Evolutionary conservation across 176 grass and related monocot genomes (phyloP).

Genomic region (Eleusine indica): DNA sequence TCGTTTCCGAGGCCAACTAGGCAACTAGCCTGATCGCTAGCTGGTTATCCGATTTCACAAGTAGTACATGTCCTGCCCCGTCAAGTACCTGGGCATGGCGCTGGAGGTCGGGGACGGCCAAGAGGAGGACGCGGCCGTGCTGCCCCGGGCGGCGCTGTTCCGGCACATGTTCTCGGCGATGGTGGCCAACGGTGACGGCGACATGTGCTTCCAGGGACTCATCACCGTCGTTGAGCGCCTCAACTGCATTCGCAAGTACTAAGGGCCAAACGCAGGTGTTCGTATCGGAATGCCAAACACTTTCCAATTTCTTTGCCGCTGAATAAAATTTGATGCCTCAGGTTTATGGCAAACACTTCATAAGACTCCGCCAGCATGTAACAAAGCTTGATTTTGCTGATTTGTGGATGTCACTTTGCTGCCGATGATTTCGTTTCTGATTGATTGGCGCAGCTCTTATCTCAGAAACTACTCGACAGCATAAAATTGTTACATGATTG

Average conservation of each 20-base stretch:
- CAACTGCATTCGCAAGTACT: conserved; percentile 49
- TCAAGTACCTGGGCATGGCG: conserved; percentile 92
- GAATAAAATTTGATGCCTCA: background rate
- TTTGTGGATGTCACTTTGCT: background rate
- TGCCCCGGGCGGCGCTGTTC: conserved; percentile 64
- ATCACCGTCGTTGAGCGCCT: conserved; percentile 80
- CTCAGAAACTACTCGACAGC: too few relatives aligned
- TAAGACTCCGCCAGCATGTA: background rate
- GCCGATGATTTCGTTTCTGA: too few relatives aligned
- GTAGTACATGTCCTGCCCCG: conserved; percentile 45
- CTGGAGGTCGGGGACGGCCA: conserved; percentile 43
- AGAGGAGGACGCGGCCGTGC: conserved; percentile 38
- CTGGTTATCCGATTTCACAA: too few relatives aligned
- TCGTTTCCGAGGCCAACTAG: too few relatives aligned
- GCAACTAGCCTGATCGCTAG: too few relatives aligned
- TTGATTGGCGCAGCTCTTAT: too few relatives aligned
- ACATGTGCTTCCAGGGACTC: conserved; percentile 58
- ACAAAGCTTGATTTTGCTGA: conserved; percentile 2
- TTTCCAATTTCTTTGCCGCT: background rate
- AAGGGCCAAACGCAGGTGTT: conserved; percentile 3
- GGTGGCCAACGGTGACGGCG: conserved; percentile 73
- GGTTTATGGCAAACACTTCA: background rate
- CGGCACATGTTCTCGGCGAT: conserved; percentile 80
- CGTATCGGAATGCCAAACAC: background rate
- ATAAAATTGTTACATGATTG: too few relatives aligned